These are phyloP conservation scores for Cyberlindnera maritima DNA, from an alignment of 805 yeast genomes.

Conservation along the genomic window DNA sequence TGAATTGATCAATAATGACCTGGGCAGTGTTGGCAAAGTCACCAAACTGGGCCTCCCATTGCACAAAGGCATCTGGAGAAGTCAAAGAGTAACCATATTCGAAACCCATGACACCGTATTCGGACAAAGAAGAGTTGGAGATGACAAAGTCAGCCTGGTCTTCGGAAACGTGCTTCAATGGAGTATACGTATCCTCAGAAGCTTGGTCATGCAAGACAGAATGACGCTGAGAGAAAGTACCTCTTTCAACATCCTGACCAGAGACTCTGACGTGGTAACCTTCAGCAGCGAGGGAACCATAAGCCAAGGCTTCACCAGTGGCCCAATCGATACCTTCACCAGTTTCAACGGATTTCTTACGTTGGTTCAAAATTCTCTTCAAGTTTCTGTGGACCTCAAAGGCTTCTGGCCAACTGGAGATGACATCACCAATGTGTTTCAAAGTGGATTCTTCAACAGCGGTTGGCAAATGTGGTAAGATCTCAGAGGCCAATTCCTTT, in stretches of 20 bases:
- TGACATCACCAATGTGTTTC: slow-evolving; percentile 72
- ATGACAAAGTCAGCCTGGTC: slow-evolving; percentile 85
- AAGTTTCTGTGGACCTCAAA: slow-evolving; percentile 93
- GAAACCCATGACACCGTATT: slow-evolving; percentile 98
- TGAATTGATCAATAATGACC: slow-evolving; percentile 94
- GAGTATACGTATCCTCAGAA: slow-evolving; percentile 78
- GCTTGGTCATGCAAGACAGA: slow-evolving; percentile 96
- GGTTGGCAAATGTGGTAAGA: slow-evolving; percentile 95
- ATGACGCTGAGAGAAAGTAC: slow-evolving; percentile 99
- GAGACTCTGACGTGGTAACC: slow-evolving; percentile 96
- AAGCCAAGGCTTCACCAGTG: slow-evolving; percentile 98
- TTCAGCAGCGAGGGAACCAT: slow-evolving; percentile 86
- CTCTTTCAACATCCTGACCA: slow-evolving; percentile 99
- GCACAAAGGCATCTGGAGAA: slow-evolving; percentile 93
- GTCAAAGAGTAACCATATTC: slow-evolving; percentile 98
- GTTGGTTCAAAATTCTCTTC: slow-evolving; percentile 86
- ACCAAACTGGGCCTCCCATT: slow-evolving; percentile 99
- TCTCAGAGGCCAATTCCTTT: slow-evolving; percentile 91
- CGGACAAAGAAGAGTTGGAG: slow-evolving; percentile 93
- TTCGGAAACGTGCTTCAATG: slow-evolving; percentile 75
- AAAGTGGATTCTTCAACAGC: slow-evolving; percentile 71
- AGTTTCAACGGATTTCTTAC: slow-evolving; percentile 80
- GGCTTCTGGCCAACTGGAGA: slow-evolving; percentile 81
- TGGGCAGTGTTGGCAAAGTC: slow-evolving; percentile 99
- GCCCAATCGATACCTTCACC: slow-evolving; percentile 99